These are phyloP conservation scores for Escovopsis sp. DNA, from an alignment of 2,329 filamentous ascomycete species.

Conservation along the genomic window DNA sequence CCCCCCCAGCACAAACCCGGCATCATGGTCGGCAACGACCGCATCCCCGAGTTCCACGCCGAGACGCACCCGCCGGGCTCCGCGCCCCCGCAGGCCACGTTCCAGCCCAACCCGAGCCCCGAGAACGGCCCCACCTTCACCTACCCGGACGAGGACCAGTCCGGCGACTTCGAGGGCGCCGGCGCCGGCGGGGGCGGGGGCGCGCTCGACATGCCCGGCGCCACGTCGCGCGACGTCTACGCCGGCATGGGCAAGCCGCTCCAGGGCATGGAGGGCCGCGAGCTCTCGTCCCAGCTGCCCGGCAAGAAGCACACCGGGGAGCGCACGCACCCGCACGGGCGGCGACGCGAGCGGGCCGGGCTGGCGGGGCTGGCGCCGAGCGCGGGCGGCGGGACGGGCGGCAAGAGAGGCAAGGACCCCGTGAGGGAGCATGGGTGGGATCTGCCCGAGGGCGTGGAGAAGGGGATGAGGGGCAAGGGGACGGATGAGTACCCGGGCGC, in stretches of 20 bases:
- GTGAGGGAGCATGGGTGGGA: constrained; percentile 13
- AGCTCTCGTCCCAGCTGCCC: constrained; percentile 12
- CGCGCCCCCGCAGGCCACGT: constrained; percentile 35
- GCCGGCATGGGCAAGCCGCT: constrained; percentile 27
- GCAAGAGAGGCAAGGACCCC: constrained; percentile 9
- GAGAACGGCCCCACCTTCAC: constrained; percentile 22
- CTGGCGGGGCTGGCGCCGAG: constrained; percentile 25
- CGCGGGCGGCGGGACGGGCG: neutral
- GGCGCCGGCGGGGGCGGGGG: constrained; percentile 12
- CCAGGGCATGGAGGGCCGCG: constrained; percentile 25
- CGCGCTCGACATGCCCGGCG: constrained; percentile 25
- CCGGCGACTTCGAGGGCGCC: neutral
- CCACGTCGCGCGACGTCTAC: constrained; percentile 31
- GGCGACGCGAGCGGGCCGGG: constrained; percentile 21
- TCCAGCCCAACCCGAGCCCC: constrained; percentile 22
- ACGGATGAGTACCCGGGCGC: neutral
- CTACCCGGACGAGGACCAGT: constrained; percentile 11
- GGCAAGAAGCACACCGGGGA: constrained; percentile 19
- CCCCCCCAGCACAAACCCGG: constrained; percentile 45
- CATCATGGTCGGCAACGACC: constrained; percentile 43
- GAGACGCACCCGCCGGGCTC: constrained; percentile 46
- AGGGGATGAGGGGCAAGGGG: neutral
- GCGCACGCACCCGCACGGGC: constrained; percentile 8
- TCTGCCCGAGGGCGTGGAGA: constrained; percentile 4
- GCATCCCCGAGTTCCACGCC: constrained; percentile 46